These are phyloP conservation scores for Yarrowia phangngaensis DNA, from an alignment of 805 yeast genomes.

Conservation along the genomic window DNA sequence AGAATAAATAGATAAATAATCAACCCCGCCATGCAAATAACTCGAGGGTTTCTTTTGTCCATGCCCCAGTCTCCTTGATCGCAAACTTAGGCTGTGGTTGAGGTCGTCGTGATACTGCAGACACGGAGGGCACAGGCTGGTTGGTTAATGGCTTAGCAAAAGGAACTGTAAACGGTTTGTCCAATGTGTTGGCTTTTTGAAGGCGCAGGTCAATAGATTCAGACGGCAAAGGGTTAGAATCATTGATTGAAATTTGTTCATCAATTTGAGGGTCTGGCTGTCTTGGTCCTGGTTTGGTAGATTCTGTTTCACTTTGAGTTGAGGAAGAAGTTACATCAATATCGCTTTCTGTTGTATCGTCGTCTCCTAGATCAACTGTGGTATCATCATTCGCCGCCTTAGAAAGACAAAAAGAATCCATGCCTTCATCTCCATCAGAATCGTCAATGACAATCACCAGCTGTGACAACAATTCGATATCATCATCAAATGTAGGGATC, in stretches of 20 bases:
- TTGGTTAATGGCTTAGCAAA: constrained; percentile 6
- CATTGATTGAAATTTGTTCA: no score
- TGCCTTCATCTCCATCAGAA: constrained; percentile 3
- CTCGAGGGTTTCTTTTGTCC: constrained; percentile 37
- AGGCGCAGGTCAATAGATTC: no score
- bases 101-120: not conserved
- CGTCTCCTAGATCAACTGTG: not conserved
- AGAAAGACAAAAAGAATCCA: constrained; percentile 17
- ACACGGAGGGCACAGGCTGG: not conserved
- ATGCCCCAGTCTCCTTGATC: constrained; percentile 33
- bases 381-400: no score
- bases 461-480: constrained; percentile 5
- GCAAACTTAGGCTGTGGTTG: not conserved
- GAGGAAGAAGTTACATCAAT: no score
- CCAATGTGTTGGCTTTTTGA: constrained; percentile 1
- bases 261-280: no score
- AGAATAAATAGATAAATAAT: constrained; percentile 11
- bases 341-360: no score
- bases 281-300: no score
- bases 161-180: constrained; percentile 13
- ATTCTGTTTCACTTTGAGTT: no score
- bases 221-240: no score
- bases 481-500: not conserved
- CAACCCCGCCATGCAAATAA: constrained; percentile 33
- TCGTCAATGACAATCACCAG: not conserved